Conservation (phyloP, 176 grass and related monocot species). For the Sorghum bicolor region Sorghum_bicolor_NCBIv3 NC_012873.2:4553501-4554000, state of each 20-base stretch:
- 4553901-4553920: not conserved
- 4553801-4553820: not conserved
- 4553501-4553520: not conserved
- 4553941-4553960: not conserved
- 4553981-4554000: no score
- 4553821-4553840: not conserved
- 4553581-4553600: not conserved
- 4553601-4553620: no score
- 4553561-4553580: not conserved
- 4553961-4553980: not conserved
- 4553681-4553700: not conserved
- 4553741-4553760: not conserved
- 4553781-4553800: not conserved
- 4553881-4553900: not conserved
- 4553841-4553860: not conserved
- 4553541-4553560: not conserved
- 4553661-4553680: not conserved
- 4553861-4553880: not conserved
- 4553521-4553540: not conserved
- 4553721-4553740: not conserved
- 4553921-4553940: not conserved
- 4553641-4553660: not conserved
- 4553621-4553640: not conserved
- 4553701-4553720: not conserved
- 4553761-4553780: not conserved